A percentile compares a stretch with the other conserved stretches of the same genome.
Evolutionary conservation across 208 protist genomes (phyloP).

Genomic region (Zelonia costaricensis): DNA sequence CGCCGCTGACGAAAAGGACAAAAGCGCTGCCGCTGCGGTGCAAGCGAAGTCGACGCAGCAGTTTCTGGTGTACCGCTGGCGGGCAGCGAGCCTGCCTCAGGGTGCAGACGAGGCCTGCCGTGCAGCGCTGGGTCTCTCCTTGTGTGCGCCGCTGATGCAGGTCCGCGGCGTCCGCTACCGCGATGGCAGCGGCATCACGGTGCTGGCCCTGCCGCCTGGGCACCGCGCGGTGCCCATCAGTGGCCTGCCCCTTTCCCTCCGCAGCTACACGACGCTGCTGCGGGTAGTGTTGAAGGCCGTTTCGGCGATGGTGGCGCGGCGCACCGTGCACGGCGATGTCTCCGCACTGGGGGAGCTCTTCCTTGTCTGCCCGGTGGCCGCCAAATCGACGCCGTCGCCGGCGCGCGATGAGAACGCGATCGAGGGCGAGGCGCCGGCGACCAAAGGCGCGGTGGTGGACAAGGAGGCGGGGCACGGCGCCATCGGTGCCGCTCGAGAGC

Average conservation of each 20-base stretch:
- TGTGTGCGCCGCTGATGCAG: constrained; percentile 37
- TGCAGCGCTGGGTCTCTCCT: constrained; percentile 61
- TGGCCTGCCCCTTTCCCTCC: constrained; percentile 43
- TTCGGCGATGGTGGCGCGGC: constrained; percentile 65
- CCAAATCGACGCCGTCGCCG: background rate
- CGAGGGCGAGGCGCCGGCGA: background rate
- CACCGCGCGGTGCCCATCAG: constrained; percentile 60
- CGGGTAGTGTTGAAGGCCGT: constrained; percentile 57
- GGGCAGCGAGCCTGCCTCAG: constrained; percentile 29
- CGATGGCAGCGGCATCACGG: constrained; percentile 62
- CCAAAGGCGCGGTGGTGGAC: background rate
- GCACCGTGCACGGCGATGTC: constrained; percentile 72
- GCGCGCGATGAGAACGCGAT: background rate
- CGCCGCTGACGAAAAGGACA: background rate
- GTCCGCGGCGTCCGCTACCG: constrained; percentile 52
- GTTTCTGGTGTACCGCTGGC: constrained; percentile 72
- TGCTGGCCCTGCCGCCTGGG: constrained; percentile 46
- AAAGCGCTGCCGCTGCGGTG: background rate
- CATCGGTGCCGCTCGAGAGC: constrained; percentile 12
- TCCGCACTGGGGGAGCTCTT: constrained; percentile 58
- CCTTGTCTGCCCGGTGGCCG: constrained; percentile 36
- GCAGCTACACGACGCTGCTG: constrained; percentile 53
- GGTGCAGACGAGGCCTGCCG: constrained; percentile 57
- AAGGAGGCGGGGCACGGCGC: background rate
- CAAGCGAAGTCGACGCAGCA: constrained; percentile 9